A percentile compares a stretch with the other conserved stretches of the same genome.
Conservation (phyloP, 352 stramenopile species). For the Phytophthora quininea region DNA sequence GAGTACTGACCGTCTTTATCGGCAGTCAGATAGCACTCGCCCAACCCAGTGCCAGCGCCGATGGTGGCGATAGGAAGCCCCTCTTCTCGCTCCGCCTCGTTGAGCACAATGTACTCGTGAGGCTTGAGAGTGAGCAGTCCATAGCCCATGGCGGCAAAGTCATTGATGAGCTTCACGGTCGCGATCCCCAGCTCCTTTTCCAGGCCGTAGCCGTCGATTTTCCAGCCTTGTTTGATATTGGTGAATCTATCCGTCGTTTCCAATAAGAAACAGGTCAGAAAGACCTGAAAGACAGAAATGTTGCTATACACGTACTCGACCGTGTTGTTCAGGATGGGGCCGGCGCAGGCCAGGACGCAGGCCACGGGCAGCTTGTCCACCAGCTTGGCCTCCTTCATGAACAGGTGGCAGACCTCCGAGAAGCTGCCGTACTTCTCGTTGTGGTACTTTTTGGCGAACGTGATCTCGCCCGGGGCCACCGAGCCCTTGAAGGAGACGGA, state of each 20-base stretch:
- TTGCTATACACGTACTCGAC: conserved; percentile 53
- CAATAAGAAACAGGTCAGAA: no score
- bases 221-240: conserved; percentile 93
- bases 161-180: conserved; percentile 94
- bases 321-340: conserved; percentile 83
- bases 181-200: conserved; percentile 85
- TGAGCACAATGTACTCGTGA: conserved; percentile 92
- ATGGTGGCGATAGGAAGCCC: conserved; percentile 94
- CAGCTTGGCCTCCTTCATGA: conserved; percentile 93
- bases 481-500: conserved; percentile 67
- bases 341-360: conserved; percentile 81
- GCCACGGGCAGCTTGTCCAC: conserved; percentile 61
- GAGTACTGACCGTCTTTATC: conserved; percentile 88
- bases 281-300: no score
- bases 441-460: conserved; percentile 88
- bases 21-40: conserved; percentile 96
- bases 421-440: conserved; percentile 87
- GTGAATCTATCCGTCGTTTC: conserved; percentile 71
- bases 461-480: conserved; percentile 79
- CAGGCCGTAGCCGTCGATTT: conserved; percentile 85
- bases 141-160: conserved; percentile 98
- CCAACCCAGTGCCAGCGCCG: conserved; percentile 95
- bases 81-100: conserved; percentile 75
- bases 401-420: conserved; percentile 90
- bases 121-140: conserved; percentile 95